Evolutionary conservation across 108 stramenopile species (phyloP), one percentile per base, ranked within the genome.

Genomic region (Nitzschia sp.): DNA sequence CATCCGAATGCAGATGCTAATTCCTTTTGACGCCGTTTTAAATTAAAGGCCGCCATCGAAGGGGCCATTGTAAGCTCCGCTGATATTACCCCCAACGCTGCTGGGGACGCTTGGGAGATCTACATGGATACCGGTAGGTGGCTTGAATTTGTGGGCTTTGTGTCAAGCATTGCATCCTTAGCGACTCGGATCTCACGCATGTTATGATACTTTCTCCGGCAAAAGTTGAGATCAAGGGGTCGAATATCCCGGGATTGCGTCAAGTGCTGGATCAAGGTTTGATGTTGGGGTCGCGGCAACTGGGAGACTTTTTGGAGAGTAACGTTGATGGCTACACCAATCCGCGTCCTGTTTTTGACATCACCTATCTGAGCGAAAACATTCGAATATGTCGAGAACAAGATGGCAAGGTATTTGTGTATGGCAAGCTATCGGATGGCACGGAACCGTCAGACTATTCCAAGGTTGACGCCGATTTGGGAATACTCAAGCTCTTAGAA

Each of bases 21-120:
- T n/a, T n/a, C n/a, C n/a, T n/a, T n/a, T n/a, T n/a, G n/a, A n/a
- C n/a, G n/a, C n/a, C n/a, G n/a, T n/a, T n/a, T n/a, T n/a, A n/a
- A n/a, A 8, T 25, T 38, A 15, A 31, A 58, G 70, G 47, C 86
- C 3, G 85, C 87, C 2, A 79, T 95, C 34, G 87, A 92, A 28
- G 91, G 94, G 8, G 84, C 89, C n/a, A 89, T 95, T 73, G 89
- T 90, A 5, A 86, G 85, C 64, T 77, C 81, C 19, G 91, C 91
- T 24, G 88, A 89, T 79, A 84, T 79, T 29, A 75, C 65, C 6
- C 64, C 76, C 5, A 82, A 68, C 15, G 54, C 45, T 1, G 63
- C 59, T 18, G 69, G 57, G n/a, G 70, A 36, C 13, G 85, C 73
- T 32, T 87, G 80, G 85, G 73, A 88, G 46, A 35, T 86, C 6